Evolutionary conservation across 1,139 yeast genomes (phyloP), one percentile per base, ranked within the genome.

Genomic region (Blastobotrys elegans): DNA sequence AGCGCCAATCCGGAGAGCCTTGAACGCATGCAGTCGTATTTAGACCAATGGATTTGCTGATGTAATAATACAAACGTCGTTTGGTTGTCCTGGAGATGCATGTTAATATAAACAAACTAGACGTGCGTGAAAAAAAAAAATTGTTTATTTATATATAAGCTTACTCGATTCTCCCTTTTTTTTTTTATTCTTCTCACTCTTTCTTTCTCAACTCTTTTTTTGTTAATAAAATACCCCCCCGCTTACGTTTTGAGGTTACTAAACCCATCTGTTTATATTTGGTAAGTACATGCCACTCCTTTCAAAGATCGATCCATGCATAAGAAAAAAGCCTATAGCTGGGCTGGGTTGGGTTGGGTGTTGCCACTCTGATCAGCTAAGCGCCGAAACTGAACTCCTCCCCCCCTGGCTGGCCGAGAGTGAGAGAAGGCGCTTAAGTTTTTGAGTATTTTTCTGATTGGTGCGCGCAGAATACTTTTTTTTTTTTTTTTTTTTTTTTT

Each of bases 1-100:
- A 41, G 53, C 31, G 43, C 41, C 43, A 37, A 41, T 20, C 43
- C 43, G 7, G 44, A 45, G 8, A 44, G 47, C 27, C 50, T 57
- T 11, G 41, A 47, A 21, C 22, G 31, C n/a, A 57, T 57, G 59
- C 40, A 47, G 29, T 33, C 36, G 27, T 54, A 50, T 44, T 31
- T 55, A 2, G 45, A 52, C 22, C 42, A 47, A 34, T 57, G 60
- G 60, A 34, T 34, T 24, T 24, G 13, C 24, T 21, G 18, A 11
- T 13, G 30, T 14, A 36, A n/a, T 36, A 22, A 18, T 6, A 10
- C 27, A n/a, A n/a, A n/a, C n/a, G n/a, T n/a, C 17, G 21, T 34
- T 16, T 21, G 40, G 29, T 36, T 36, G 27, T 36, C 27, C 30
- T 11, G 27, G 29, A 36, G 40, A 36, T 17, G 30, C n/a, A 18